These are phyloP conservation scores for Aspergillus egyptiacus DNA, from an alignment of 495 filamentous ascomycete species.

Conservation along the genomic window DNA sequence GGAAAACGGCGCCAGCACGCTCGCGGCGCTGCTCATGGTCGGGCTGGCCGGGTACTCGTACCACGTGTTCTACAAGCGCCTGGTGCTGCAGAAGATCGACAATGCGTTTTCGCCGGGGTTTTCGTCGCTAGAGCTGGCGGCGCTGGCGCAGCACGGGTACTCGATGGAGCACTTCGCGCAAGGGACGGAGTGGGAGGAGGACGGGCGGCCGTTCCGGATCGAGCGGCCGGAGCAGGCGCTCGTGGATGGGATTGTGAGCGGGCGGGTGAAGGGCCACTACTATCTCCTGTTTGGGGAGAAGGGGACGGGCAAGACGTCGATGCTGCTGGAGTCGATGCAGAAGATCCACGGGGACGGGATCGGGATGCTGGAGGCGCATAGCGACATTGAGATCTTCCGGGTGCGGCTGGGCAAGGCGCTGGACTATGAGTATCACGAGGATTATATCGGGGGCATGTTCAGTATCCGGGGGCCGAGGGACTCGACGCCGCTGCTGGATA, in stretches of 20 bases:
- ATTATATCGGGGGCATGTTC: slow-evolving; percentile 94
- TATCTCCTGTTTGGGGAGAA: slow-evolving; percentile 91
- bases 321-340: slow-evolving; percentile 90
- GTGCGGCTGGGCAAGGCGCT: slow-evolving; percentile 85
- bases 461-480: slow-evolving; percentile 92
- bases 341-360: slow-evolving; percentile 80
- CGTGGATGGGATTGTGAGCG: slow-evolving; percentile 73
- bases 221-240: slow-evolving; percentile 56
- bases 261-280: slow-evolving; percentile 68
- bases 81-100: slow-evolving; percentile 62
- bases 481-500: slow-evolving; percentile 82
- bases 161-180: not conserved
- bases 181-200: not conserved
- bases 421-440: slow-evolving; percentile 83
- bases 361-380: slow-evolving; percentile 93
- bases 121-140: slow-evolving; percentile 72
- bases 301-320: slow-evolving; percentile 93
- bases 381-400: slow-evolving; percentile 90
- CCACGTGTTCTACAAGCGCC: slow-evolving; percentile 44
- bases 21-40: slow-evolving; percentile 39
- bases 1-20: slow-evolving; percentile 5
- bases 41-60: slow-evolving; percentile 66
- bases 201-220: not conserved
- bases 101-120: slow-evolving; percentile 77
- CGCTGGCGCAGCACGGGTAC: slow-evolving; percentile 43